Evolutionary conservation across 345 rosid species (phyloP), one percentile per base, ranked within the genome.

Genomic region (Noccaea caerulescens): DNA sequence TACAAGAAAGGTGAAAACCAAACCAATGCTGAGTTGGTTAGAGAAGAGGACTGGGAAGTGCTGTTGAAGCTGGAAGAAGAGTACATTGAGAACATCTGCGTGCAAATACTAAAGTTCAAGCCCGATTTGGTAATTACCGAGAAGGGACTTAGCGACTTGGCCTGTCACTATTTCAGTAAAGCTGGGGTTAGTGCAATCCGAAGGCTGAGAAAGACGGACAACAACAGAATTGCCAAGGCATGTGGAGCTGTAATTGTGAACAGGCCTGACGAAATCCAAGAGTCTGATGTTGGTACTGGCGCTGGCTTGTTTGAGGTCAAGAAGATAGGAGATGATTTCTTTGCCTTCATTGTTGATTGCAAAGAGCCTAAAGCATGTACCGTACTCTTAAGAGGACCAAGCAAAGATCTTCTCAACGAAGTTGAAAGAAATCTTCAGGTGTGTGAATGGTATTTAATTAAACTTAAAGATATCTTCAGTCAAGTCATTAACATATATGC

Each of bases 1-100:
- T 91, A 93, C 85, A 93, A 93, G 82, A 93, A 93, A 72, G 98
- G 98, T 10, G 98, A 93, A 85, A 93, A 89, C 83, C 98, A 93
- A 77, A 93, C 98, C 63, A 93, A 91, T 76, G 98, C 96, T 0
- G 97, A 93, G 78, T 65, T 94, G 82, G 85, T 89, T 38, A 87
- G 76, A 75, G 97, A 94, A 83, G 99, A 91, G 69, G 97, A 91
- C 71, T 93, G 98, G 98, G 85, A 77, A 77, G 82, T 87, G 36
- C 79, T 93, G 62, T 66, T 93, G 79, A 91, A 85, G 80, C 83
- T 91, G 84, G 98, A 93, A 73, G 97, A 93, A 84, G 97, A 91
- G 77, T 93, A 85, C 77, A 89, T 93, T 8, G 91, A 89, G 80
- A 84, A 71, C 80, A 77, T 91, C 52, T 93, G 97, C 73, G 61